Conservation (phyloP, 805 yeast species). For the Hemisphaericaspora nanyangensis region DNA sequence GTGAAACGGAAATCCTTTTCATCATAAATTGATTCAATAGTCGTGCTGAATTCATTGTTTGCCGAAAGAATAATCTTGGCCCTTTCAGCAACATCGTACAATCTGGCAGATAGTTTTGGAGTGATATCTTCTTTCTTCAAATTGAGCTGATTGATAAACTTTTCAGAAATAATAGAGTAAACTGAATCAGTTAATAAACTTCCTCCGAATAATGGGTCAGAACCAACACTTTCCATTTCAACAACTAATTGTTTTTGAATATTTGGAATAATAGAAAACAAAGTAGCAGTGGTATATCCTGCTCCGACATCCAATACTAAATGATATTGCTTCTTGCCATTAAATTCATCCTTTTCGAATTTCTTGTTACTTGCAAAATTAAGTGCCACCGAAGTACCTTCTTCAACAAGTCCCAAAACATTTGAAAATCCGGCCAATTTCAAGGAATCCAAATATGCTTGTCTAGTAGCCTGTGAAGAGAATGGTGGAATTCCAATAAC, state of each 20-base stretch:
- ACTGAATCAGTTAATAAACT: conserved; percentile 64
- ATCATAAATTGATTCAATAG: conserved; percentile 68
- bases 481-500: conserved; percentile 78
- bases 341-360: conserved; percentile 29
- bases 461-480: conserved; percentile 61
- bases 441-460: conserved; percentile 69
- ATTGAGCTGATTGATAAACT: conserved; percentile 45
- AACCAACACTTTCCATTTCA: conserved; percentile 70
- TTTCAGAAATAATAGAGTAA: conserved; percentile 54
- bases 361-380: conserved; percentile 64
- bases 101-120: conserved; percentile 58
- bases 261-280: conserved; percentile 58
- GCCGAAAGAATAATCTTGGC: conserved; percentile 86
- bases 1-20: conserved; percentile 70
- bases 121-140: conserved; percentile 44
- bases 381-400: conserved; percentile 87
- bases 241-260: conserved; percentile 42
- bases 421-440: conserved; percentile 59
- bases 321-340: conserved; percentile 48
- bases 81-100: conserved; percentile 82
- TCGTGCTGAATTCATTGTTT: conserved; percentile 71
- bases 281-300: conserved; percentile 82
- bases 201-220: conserved; percentile 71
- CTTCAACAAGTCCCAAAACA: conserved; percentile 71
- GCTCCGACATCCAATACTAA: conserved; percentile 90